These are phyloP conservation scores for Danielia oregonensis DNA, from an alignment of 805 yeast genomes.

Conservation along the genomic window DNA sequence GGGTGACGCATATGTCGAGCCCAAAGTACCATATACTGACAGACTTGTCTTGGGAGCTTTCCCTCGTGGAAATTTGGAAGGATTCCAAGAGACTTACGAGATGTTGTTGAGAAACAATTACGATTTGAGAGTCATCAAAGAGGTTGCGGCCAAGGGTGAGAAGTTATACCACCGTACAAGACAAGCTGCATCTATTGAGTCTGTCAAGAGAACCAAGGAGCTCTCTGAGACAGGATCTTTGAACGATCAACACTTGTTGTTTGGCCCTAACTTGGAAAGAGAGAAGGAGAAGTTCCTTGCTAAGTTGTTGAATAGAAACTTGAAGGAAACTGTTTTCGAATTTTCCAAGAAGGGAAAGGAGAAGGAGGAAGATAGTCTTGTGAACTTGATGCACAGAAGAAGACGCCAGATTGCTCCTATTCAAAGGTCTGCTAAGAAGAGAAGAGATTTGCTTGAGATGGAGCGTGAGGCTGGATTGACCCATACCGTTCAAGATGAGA, in stretches of 20 bases:
- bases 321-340: constrained; percentile 93
- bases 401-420: constrained; percentile 86
- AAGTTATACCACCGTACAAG: constrained; percentile 81
- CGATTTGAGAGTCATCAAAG: constrained; percentile 61
- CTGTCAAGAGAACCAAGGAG: constrained; percentile 83
- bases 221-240: constrained; percentile 60
- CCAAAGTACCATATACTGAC: constrained; percentile 66
- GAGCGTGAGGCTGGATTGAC: constrained; percentile 74
- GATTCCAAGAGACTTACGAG: constrained; percentile 66
- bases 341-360: constrained; percentile 48
- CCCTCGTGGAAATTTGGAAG: constrained; percentile 72
- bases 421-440: constrained; percentile 72
- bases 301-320: constrained; percentile 61
- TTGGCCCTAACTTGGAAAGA: constrained; percentile 70
- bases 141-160: constrained; percentile 84
- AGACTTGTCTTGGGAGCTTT: constrained; percentile 79
- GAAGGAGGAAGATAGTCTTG: constrained; percentile 63
- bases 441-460: constrained; percentile 61
- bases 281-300: constrained; percentile 73
- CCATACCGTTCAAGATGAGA: constrained; percentile 71
- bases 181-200: constrained; percentile 79
- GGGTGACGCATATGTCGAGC: constrained; percentile 43
- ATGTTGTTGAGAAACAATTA: constrained; percentile 57
- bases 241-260: constrained; percentile 82
- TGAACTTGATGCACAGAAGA: constrained; percentile 81